Evolutionary conservation across 2,329 filamentous ascomycete species (phyloP), one percentile per base, ranked within the genome.

Genomic region (Talaromyces sp.): DNA sequence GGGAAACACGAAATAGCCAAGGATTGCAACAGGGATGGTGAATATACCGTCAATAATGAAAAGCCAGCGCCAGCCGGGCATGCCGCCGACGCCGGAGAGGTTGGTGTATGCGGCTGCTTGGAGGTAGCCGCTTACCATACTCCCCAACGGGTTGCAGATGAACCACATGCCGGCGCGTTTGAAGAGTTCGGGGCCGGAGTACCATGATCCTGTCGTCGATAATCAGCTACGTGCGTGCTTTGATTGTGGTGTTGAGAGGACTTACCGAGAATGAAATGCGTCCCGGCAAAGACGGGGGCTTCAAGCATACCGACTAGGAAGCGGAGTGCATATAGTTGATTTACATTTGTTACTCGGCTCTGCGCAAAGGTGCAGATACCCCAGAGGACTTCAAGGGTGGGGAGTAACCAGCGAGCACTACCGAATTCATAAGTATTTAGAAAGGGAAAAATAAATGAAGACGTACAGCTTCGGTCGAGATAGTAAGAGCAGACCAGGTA

Each of bases 41-140:
- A 87, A 54, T 54, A 85, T 75, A 0, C 83, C 83, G 68, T 87
- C 84, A 49, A 87, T 83, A 45, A 88, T 83, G 64, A 87, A 88
- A 0, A 87, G 76, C 84, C 82, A 84, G 66, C 82, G 76, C 83
- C 82, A 85, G 0, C 84, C 84, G 0, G 80, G 74, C 70, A 82
- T 80, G 0, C 84, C 84, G 11, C 72, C 72, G 0, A 81, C 74
- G 0, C 84, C 84, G 19, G 83, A 82, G 0, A 87, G 76, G 33
- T 82, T 82, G 22, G 80, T 81, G 70, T 85, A 85, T 0, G 82
- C 82, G 0, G 82, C 84, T 0, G 84, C 81, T 73, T 86, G 84
- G 0, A 87, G 76, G 65, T 85, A 86, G 1, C 50, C 50, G n/a
- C 56, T 59, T n/a, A 59, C 56, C 56, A 84, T 82, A n/a, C 50